Evolutionary conservation across 2,329 filamentous ascomycete genomes (phyloP), one percentile per base, ranked within the genome.

Genomic region (Sclerotinia borealis): DNA sequence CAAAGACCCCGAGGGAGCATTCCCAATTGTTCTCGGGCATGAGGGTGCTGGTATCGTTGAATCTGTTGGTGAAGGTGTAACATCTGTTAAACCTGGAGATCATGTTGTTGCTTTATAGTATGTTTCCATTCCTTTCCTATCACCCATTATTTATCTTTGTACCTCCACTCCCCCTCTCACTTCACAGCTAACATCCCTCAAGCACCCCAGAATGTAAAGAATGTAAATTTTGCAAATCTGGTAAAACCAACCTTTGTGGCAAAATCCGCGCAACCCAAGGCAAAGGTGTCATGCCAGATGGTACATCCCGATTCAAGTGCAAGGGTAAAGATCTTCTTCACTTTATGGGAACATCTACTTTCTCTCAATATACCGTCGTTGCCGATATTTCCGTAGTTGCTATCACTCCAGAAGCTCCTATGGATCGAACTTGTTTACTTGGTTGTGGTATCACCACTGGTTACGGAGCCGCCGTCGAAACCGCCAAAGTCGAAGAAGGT

Each of bases 191-290:
- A 69, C 45, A 51, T 25, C 10, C 7, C 22, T 9, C 2, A 74
- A 96, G 92, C 83, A 98, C 93, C 52, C 95, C 95, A 69, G 93
- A 98, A 81, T 98, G 95, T 82, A 83, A 86, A 71, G 93, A 98
- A 79, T 99, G 95, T 87, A 98, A 98, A 83, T 98, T 98, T 85
- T 99, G 95, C 89, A 95, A 92, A 79, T 98, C 93, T 48, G 95
- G 93, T 80, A 99, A 99, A 88, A 98, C 93, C 74, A 96, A 98
- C 80, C 89, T 98, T 64, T 98, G 93, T 81, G 95, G 95, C 77
- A 98, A 98, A 86, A 99, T 99, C 79, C 89, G 95, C 73, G 91
- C 92, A 51, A 98, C 95, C 50, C 95, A 99, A 81, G 95, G 95
- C 73, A 90, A 88, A 78, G 95, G 95, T 75, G 86, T 97, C 71